Percentiles rank a stretch among this genome's conserved stretches.
Evolutionary conservation across 352 stramenopile species (phyloP).

Genomic region (Phytophthora constricta): DNA sequence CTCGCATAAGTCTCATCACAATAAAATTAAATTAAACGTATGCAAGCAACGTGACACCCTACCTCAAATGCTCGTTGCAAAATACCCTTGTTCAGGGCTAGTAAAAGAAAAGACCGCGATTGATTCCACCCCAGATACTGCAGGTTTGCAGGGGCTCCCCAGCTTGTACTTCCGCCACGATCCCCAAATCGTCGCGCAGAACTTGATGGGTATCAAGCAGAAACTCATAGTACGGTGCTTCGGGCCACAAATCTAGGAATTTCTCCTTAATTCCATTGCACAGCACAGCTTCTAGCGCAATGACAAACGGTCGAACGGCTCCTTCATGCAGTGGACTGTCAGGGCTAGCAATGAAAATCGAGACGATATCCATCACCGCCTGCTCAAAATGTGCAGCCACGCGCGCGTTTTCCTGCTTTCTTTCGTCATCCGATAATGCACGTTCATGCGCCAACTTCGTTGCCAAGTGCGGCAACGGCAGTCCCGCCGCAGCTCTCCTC

Average conservation of each 20-base stretch:
- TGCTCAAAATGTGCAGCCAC: conserved; percentile 29
- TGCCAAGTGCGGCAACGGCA: conserved; percentile 43
- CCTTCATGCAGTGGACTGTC: conserved; percentile 81
- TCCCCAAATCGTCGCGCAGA: conserved; percentile 68
- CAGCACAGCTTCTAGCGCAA: conserved; percentile 71
- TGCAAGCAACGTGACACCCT: not conserved
- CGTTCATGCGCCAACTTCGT: conserved; percentile 49
- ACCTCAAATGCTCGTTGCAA: conserved; percentile 79
- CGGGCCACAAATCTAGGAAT: conserved; percentile 58
- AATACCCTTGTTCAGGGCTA: conserved; percentile 80
- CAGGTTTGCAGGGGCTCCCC: conserved; percentile 42
- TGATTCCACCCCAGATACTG: conserved; percentile 69
- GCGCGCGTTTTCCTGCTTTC: conserved; percentile 31
- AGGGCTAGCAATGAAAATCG: conserved; percentile 72
- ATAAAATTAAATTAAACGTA: not conserved
- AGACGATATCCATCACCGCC: conserved; percentile 70
- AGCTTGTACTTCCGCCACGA: conserved; percentile 61
- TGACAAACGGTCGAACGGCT: conserved; percentile 58
- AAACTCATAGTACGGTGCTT: conserved; percentile 79
- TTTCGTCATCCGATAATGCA: conserved; percentile 38
- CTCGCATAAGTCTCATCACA: not conserved
- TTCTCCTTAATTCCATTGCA: conserved; percentile 72
- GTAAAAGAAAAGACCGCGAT: conserved; percentile 66
- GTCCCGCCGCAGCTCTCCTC: conserved; percentile 28
- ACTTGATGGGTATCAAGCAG: conserved; percentile 65